These are phyloP conservation scores for Nothophytophthora sp. DNA, from an alignment of 352 stramenopile genomes.

Conservation along the genomic window DNA sequence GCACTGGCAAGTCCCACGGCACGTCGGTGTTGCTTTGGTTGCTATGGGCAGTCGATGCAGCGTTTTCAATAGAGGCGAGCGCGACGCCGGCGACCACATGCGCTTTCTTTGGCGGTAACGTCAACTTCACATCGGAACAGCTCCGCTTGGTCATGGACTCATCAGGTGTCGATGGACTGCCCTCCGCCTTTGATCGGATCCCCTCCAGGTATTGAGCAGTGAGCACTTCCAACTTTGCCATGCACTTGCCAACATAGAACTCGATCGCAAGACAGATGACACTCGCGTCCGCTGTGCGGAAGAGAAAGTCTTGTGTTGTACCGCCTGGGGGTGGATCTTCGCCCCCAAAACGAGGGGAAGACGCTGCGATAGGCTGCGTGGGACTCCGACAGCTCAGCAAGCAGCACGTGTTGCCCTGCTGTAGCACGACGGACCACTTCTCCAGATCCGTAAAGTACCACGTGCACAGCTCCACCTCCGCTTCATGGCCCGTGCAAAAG, in stretches of 20 bases:
- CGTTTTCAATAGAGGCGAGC: conserved; percentile 15
- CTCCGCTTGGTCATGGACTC: not conserved
- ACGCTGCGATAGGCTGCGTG: conserved; percentile 5
- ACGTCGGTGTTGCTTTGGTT: not conserved
- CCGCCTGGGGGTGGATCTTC: too few relatives aligned
- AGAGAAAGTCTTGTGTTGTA: conserved; percentile 48
- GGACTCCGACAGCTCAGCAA: conserved; percentile 51
- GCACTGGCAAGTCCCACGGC: too few relatives aligned
- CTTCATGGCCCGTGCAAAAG: conserved; percentile 43
- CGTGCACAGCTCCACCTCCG: conserved; percentile 48
- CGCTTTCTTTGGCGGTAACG: conserved; percentile 6
- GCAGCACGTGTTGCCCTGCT: conserved; percentile 58
- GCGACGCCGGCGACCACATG: conserved; percentile 19
- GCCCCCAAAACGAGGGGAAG: conserved; percentile 1
- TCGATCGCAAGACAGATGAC: conserved; percentile 69
- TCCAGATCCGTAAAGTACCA: conserved; percentile 86
- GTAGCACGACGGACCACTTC: conserved; percentile 68
- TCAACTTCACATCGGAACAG: conserved; percentile 2
- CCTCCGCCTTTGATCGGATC: conserved; percentile 1
- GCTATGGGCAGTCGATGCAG: not conserved
- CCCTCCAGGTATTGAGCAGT: conserved; percentile 30
- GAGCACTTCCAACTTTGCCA: conserved; percentile 73
- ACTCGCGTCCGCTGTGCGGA: conserved; percentile 55
- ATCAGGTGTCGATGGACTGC: conserved; percentile 1
- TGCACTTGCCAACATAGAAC: conserved; percentile 80